Base-by-base conservation (phyloP, 192 early-diverging fungal genomes). In the Coemansia pectinata region DNA sequence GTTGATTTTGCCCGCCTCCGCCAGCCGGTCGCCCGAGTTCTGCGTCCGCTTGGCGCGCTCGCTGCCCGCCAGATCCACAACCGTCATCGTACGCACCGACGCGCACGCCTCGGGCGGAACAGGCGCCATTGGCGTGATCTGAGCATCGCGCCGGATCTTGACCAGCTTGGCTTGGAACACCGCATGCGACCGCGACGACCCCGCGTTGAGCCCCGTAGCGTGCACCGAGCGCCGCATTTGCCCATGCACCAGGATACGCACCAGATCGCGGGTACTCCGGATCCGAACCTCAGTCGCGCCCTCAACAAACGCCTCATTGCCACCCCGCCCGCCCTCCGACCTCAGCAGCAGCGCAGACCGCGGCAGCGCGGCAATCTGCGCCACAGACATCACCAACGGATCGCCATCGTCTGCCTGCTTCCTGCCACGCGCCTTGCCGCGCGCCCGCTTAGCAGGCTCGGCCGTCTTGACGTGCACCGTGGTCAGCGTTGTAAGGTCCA, bases 61-160 rank as follows among this genome's bases (percentile, higher is more conserved):
- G 40, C 87, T 88, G 34, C 89, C 90, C 2, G 91, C 90, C 66
- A 92, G 62, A 66, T 92, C 91, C 5, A 92, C 87, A 12, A 92
- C 81, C 0, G 88, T 87, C 61, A 92, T 33, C 4, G 74, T 67
- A 11, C 73, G 77, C 39, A 81, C 73, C 21, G 78, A 76, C 38
- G 72, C 75, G 9, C 63, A 50, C 14, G 69, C 78, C 21, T 31
- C 68, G 0, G 44, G 21, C 4, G 61, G 60, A 5, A 70, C 52
- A 0, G 62, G 12, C 8, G 25, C 59, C 1, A 72, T 21, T 2
- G 72, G 65, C 21, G 53, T 72, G 11, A 81, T 58, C 7, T 40
- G 61, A 55, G 83, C 75, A 34, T 79, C 74, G 36, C 85, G 79
- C 8, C 85, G 85, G 3, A 87, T 33, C 58, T 85, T 85, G 7